Base-by-base conservation (phyloP, 1,284 basidiomycete species). In the Heliocybe sulcata region DNA sequence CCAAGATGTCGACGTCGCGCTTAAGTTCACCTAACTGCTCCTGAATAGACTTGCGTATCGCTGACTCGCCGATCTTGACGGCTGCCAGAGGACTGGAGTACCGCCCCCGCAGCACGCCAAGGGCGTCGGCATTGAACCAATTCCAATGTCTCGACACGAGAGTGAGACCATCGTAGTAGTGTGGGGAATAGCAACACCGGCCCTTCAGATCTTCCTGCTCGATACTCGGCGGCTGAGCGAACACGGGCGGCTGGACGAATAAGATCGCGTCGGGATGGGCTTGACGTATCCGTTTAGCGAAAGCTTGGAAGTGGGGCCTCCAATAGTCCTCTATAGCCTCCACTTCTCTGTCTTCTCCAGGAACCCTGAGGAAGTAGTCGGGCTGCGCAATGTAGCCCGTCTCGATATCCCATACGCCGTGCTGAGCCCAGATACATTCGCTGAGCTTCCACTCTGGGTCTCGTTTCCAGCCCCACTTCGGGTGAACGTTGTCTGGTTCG, bases 41-140 rank as follows among this genome's bases (percentile, higher is more conserved):
- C 61, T 90, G 87, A 2, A 98, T 69, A 26, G 83, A 89, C 54
- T 84, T 83, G 8, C 95, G 82, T 56, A 99, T 97, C 0, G 89
- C 87, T 1, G 70, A 59, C 64, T 92, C 87, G 33, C 96, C 96
- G 45, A 98, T 74, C 63, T 74, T 93, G 57, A 78, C 90, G 35
- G 73, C 92, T 68, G 72, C 86, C 56, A 74, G 72, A 61, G 76
- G 85, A 70, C 67, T 83, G 64, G 78, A 77, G 69, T 98, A 99
- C 65, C 93, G 93, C 19, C 92, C 92, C 42, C 96, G 76, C 42
- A 98, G 71, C 8, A 98, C 70, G 1, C 96, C 96, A 0, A 99
- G 73, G 0, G 95, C 92, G 69, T 99, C 96, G 1, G 94, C 95
- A 64, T 98, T 98, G 79, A 96, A 93, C 92, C 90, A 94, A 66